phyloP scores from a whole-genome alignment of 2,329 filamentous ascomycete species.

The Curvularia lunata region DNA sequence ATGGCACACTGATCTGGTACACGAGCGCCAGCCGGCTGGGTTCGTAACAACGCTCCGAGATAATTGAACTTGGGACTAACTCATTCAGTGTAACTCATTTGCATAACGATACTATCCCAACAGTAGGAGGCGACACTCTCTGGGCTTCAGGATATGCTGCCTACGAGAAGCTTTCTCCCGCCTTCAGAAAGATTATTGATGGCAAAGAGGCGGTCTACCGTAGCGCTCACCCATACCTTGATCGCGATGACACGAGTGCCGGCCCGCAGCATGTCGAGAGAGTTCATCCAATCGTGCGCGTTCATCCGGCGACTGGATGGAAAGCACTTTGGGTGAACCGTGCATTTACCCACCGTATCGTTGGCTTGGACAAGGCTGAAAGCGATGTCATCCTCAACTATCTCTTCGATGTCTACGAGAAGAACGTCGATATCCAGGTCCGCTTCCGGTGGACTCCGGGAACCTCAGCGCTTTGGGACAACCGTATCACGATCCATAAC shows the following conservation, averaged over 20 bases:
- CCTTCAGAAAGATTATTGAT: slow-evolving; percentile 73
- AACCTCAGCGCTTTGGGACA: slow-evolving; percentile 75
- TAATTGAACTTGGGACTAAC: slow-evolving; percentile 4
- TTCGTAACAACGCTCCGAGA: slow-evolving; percentile 11
- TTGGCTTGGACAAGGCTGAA: slow-evolving; percentile 72
- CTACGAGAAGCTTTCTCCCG: slow-evolving; percentile 74
- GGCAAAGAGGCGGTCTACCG: slow-evolving; percentile 67
- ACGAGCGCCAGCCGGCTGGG: slow-evolving; percentile 73
- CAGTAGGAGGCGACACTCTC: slow-evolving; percentile 71
- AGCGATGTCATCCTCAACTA: slow-evolving; percentile 72
- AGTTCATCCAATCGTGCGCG: slow-evolving; percentile 70
- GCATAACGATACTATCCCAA: slow-evolving; percentile 71
- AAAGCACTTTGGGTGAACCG: slow-evolving; percentile 76
- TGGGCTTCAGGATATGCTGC: slow-evolving; percentile 74
- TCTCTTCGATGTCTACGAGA: slow-evolving; percentile 71
- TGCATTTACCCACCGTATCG: slow-evolving; percentile 70
- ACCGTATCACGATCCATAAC: slow-evolving; percentile 76
- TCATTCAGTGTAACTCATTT: slow-evolving; percentile 64
- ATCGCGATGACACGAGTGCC: slow-evolving; percentile 64
- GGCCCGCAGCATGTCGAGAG: slow-evolving; percentile 73
- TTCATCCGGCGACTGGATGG: slow-evolving; percentile 76
- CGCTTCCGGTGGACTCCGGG: slow-evolving; percentile 73
- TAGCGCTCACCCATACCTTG: slow-evolving; percentile 71
- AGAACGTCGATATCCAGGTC: slow-evolving; percentile 73
- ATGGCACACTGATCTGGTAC: slow-evolving; percentile 75